Evolutionary conservation across 371 early-diverging fungal genomes (phyloP).

Genomic region (Mortierella sp.): DNA sequence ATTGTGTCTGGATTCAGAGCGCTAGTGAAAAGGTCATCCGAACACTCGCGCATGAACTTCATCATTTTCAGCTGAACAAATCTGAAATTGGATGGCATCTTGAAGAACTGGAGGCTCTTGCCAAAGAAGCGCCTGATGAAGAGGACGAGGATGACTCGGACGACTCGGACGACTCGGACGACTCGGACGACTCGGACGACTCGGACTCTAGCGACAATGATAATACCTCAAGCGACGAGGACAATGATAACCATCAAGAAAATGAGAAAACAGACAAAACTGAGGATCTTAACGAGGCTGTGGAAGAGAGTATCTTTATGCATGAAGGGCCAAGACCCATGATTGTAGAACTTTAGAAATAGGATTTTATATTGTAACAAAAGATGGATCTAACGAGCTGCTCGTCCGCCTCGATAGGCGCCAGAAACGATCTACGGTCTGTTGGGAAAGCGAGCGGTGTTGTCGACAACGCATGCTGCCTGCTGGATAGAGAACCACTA

Average conservation of each 20-base stretch:
- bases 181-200: constrained; percentile 7
- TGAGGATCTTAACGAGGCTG: constrained; percentile 3
- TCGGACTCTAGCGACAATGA: constrained; percentile 13
- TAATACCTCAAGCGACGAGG: constrained; percentile 23
- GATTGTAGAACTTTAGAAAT: constrained; percentile 41
- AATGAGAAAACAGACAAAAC: constrained; percentile 1
- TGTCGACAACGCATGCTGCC: constrained; percentile 14
- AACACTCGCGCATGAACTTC: constrained; percentile 83
- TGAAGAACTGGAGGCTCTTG: constrained; percentile 76
- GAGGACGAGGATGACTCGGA: constrained; percentile 35
- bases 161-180: constrained; percentile 12
- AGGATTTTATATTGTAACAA: neutral
- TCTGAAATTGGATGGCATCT: constrained; percentile 79
- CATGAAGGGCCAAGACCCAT: constrained; percentile 45
- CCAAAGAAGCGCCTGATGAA: constrained; percentile 55
- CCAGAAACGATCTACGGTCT: constrained; percentile 2
- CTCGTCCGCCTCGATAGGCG: constrained; percentile 3
- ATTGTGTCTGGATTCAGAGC: constrained; percentile 96
- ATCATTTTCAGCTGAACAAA: constrained; percentile 75
- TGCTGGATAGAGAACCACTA: neutral
- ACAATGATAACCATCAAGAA: constrained; percentile 1
- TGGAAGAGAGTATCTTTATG: constrained; percentile 40
- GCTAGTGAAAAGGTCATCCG: constrained; percentile 75
- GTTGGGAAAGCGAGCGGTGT: neutral
- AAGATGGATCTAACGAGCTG: constrained; percentile 1